Evolutionary conservation across 2,329 filamentous ascomycete genomes (phyloP).

Genomic region (Colletotrichum neosansevieriae): DNA sequence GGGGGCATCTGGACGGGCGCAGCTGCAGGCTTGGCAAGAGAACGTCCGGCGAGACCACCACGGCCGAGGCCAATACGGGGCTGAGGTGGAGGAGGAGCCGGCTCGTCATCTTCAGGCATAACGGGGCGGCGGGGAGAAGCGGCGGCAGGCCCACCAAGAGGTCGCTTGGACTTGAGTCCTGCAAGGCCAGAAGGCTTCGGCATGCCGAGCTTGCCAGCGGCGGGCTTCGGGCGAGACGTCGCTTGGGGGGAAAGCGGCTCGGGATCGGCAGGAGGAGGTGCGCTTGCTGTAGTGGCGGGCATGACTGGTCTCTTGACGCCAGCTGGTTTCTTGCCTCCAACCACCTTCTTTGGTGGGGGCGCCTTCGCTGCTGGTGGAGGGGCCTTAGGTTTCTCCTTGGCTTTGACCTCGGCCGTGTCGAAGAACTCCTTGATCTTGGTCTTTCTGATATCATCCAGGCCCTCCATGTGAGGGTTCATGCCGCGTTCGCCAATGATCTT

Average conservation of each 20-base stretch:
- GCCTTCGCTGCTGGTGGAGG: conserved; percentile 70
- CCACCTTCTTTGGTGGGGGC: conserved; percentile 60
- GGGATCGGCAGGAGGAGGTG: conserved; percentile 54
- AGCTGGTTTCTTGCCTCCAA: conserved; percentile 56
- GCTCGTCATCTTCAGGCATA: conserved; percentile 68
- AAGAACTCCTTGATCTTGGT: conserved; percentile 95
- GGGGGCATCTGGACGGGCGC: conserved; percentile 62
- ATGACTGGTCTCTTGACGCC: conserved; percentile 58
- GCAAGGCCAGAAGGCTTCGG: conserved; percentile 64
- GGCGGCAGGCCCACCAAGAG: conserved; percentile 51
- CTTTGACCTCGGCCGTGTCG: conserved; percentile 68
- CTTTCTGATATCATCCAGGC: conserved; percentile 94
- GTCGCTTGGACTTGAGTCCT: conserved; percentile 72
- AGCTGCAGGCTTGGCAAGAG: conserved; percentile 79
- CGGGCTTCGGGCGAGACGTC: conserved; percentile 61
- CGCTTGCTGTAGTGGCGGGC: conserved; percentile 48
- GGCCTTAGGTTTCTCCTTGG: conserved; percentile 82
- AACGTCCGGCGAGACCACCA: conserved; percentile 86
- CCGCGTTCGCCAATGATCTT: conserved; percentile 97
- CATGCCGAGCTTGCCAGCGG: conserved; percentile 66
- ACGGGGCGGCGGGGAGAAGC: conserved; percentile 64
- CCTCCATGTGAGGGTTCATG: conserved; percentile 93
- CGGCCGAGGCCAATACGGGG: conserved; percentile 77
- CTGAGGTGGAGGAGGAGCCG: conserved; percentile 65
- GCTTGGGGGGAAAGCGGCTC: conserved; percentile 70